Conservation (phyloP, 306 rosid species). For the Urtica urens region DNA sequence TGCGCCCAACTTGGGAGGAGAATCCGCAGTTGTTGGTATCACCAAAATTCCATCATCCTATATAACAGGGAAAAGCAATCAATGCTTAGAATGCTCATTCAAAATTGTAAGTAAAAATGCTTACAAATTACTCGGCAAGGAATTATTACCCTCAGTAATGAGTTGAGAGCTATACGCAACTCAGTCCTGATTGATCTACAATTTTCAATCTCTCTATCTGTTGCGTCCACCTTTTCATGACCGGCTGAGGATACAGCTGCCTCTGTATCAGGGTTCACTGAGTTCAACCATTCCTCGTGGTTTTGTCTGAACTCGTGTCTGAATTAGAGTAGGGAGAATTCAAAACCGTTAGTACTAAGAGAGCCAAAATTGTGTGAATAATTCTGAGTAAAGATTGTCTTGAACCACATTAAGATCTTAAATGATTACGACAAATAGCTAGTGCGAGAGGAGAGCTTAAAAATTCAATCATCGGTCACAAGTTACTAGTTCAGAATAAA, state of each 20-base stretch:
- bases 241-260: conserved; percentile 41
- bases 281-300: conserved; percentile 64
- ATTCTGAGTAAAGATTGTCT: no score
- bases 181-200: conserved; percentile 58
- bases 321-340: conserved; percentile 14
- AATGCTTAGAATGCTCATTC: neutral
- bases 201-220: conserved; percentile 44
- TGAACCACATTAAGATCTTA: neutral
- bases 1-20: conserved; percentile 88
- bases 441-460: no score
- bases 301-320: conserved; percentile 61
- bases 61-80: conserved; percentile 2
- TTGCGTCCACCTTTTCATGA: conserved; percentile 34
- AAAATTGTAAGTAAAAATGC: neutral
- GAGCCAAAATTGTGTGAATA: no score
- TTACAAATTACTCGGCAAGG: neutral
- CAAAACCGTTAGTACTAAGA: neutral
- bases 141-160: conserved; percentile 66
- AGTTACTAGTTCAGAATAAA: no score
- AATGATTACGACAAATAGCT: no score
- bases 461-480: no score
- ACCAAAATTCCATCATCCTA: conserved; percentile 95
- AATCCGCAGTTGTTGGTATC: conserved; percentile 76
- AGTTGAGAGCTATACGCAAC: conserved; percentile 52
- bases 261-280: conserved; percentile 59